Base-by-base conservation (phyloP, 108 stramenopile genomes). In the Bacterosira constricta region DNA sequence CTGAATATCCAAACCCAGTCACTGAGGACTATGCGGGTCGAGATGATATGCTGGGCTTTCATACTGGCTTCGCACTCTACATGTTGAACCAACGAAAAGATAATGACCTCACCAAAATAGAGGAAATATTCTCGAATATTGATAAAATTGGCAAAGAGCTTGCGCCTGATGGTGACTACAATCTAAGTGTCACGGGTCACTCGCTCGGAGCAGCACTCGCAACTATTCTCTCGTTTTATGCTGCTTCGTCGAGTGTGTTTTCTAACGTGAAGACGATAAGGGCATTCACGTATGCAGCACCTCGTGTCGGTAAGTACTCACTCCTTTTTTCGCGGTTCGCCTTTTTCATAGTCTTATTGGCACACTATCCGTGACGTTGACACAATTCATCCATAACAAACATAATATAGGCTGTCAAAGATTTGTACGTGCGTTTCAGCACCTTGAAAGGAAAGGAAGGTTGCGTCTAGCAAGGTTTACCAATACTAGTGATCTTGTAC, bases 371-470 rank as follows among this genome's bases (percentile, higher is more conserved):
- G n/a, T n/a, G n/a, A n/a, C n/a, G n/a, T n/a, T n/a, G n/a, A n/a
- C n/a, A n/a, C n/a, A n/a, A n/a, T n/a, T n/a, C n/a, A n/a, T n/a
- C n/a, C n/a, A n/a, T n/a, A n/a, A n/a, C n/a, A n/a, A n/a, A n/a
- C 32, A 29, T 25, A 29, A 32, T 34, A n/a, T n/a, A n/a, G n/a
- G n/a, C n/a, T n/a, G n/a, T n/a, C n/a, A n/a, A 32, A 47, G 63
- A 20, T 66, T 66, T 20, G 52, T 53, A 6, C 17, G 30, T 34
- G 65, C 65, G 12, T 66, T 30, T 34, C 65, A 66, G 35, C 65
- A 66, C 65, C 65, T 66, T 53, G 65, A 66, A 26, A 53, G 42
- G 26, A 66, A 20, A 54, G 65, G 65, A n/a, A 66, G 54, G 34
- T 10, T 66, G 20, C 50, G 65, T 20, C 29, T 66, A 35, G 65